Conservation (phyloP, 108 stramenopile species). For the Licmophora abbreviata region DNA sequence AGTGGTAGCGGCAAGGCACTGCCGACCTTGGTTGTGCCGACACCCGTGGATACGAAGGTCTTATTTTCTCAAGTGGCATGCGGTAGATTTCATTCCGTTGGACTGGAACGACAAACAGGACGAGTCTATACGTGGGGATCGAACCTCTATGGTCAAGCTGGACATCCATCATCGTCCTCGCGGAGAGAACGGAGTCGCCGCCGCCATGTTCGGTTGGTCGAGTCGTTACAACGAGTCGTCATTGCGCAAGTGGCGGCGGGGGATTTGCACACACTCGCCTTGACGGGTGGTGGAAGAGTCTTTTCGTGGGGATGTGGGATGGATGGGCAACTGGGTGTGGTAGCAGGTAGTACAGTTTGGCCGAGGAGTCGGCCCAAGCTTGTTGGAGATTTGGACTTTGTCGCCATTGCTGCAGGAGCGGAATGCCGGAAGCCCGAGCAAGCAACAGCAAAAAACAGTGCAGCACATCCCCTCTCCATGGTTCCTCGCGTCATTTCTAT, state of each 20-base stretch:
- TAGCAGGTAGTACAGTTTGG: conserved; percentile 44
- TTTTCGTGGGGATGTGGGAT: conserved; percentile 86
- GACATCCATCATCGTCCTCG: conserved; percentile 34
- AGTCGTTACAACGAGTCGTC: conserved; percentile 47
- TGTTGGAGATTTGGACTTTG: conserved; percentile 47
- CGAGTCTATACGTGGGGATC: conserved; percentile 76
- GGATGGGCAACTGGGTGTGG: conserved; percentile 93
- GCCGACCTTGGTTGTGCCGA: conserved; percentile 25
- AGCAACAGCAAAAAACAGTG: conserved; percentile 2
- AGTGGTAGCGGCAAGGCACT: conserved; percentile 11
- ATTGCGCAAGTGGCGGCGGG: conserved; percentile 78
- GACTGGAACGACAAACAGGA: conserved; percentile 41
- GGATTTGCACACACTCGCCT: conserved; percentile 87
- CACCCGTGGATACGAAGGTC: background rate
- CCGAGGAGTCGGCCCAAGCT: conserved; percentile 29
- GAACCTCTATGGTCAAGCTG: conserved; percentile 63
- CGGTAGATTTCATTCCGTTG: conserved; percentile 66
- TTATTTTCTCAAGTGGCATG: conserved; percentile 42
- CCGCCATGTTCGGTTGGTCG: conserved; percentile 36
- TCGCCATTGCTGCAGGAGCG: conserved; percentile 36
- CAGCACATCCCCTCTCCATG: conserved; percentile 5
- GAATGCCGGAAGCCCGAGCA: conserved; percentile 20
- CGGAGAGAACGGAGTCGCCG: no score
- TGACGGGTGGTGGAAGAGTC: conserved; percentile 78
- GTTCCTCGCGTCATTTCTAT: conserved; percentile 47